Base-by-base conservation (phyloP, 371 early-diverging fungal species). In the Mortierella sp. region DNA sequence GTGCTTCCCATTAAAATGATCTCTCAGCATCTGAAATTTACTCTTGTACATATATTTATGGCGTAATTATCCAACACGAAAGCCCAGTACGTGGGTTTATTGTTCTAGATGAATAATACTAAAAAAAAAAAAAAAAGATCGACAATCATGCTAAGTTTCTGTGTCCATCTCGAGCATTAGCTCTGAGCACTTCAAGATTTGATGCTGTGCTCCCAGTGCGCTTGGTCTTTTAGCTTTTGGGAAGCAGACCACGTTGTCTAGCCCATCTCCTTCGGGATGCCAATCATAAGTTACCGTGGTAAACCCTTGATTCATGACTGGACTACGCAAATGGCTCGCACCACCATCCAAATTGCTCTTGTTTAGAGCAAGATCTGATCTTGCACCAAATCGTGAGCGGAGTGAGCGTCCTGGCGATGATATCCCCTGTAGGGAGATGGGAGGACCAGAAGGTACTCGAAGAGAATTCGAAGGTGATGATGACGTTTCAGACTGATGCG, bases 241-340 rank as follows among this genome's bases (percentile, higher is more conserved):
- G 26, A 80, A 75, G 14, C 59, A 55, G 9, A 80, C 66, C 2
- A 68, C 43, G 1, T 45, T 14, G 43, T 75, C 81, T 11, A 80
- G 55, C 5, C 81, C 81, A 58, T 80, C 81, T 14, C 81, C 81
- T 9, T 80, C 75, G 0, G 68, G 51, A 66, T 66, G 75, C 81
- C 81, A 80, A 11, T 75, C 81, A 62, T 64, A 12, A 9, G 64
- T 1, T 2, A 74, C 62, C 9, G 49, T 61, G 9, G 80, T 74
- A 54, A 72, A 80, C 2, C 81, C 81, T 14, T 57, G 61, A 40
- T 32, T 66, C 68, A 80, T 14, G 66, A 72, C 52, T 22, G 60
- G 51, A 22, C 54, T 30, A 20, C 49, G 49, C 20, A 47, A 20
- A 47, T 47, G 49, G 20, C 20, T 47, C 14, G 20, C 1, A 12